Conservation (phyloP, 192 early-diverging fungal genomes). For the Coemansia sp. region DNA sequence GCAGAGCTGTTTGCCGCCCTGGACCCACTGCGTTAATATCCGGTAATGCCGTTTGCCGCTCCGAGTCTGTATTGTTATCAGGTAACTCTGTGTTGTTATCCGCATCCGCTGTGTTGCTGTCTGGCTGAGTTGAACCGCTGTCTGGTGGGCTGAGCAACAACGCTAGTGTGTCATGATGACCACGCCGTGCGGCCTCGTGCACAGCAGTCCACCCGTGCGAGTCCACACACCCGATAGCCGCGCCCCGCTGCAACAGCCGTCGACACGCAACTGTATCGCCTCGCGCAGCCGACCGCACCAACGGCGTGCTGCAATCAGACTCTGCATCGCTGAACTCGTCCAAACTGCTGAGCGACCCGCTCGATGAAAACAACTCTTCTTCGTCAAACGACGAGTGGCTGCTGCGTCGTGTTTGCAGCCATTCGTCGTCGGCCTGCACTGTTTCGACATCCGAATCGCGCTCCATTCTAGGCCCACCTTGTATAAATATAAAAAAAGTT, state of each 20-base stretch:
- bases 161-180: slow-evolving; percentile 27
- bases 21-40: slow-evolving; percentile 34
- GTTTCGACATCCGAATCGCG: slow-evolving; percentile 48
- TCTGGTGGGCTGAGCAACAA: slow-evolving; percentile 35
- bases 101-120: too few relatives aligned
- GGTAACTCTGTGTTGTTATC: too few relatives aligned
- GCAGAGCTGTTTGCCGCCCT: slow-evolving; percentile 38
- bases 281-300: slow-evolving; percentile 45
- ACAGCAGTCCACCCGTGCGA: slow-evolving; percentile 44
- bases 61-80: too few relatives aligned
- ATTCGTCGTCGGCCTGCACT: slow-evolving; percentile 43
- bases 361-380: slow-evolving; percentile 46
- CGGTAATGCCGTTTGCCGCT: slow-evolving; percentile 13
- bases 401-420: slow-evolving; percentile 21
- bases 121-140: too few relatives aligned
- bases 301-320: slow-evolving; percentile 17
- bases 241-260: slow-evolving; percentile 43
- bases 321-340: slow-evolving; percentile 49
- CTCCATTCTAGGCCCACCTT: slow-evolving; percentile 25
- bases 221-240: slow-evolving; percentile 27
- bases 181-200: slow-evolving; percentile 35
- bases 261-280: slow-evolving; percentile 34
- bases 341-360: slow-evolving; percentile 48
- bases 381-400: slow-evolving; percentile 32
- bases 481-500: too few relatives aligned